Percentiles rank a stretch among this genome's conserved stretches.
phyloP scores from a whole-genome alignment of 2,329 filamentous ascomycete genomes.

The Fusarium subtropicale region DNA sequence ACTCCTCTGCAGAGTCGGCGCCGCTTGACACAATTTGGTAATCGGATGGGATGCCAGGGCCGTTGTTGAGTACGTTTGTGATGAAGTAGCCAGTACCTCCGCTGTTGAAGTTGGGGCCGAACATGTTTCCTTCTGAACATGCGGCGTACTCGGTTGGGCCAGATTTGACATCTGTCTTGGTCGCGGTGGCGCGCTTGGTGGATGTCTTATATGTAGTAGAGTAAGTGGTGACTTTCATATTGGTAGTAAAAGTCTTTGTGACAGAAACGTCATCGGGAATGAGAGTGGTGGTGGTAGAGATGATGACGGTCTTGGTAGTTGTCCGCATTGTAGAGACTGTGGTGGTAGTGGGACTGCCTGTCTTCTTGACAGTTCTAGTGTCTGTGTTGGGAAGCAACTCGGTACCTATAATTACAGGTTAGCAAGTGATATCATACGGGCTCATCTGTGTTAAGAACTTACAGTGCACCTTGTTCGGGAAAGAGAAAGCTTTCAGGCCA shows the following conservation, averaged over 20 bases:
- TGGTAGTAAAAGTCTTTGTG: neutral
- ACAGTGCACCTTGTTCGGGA: conserved; percentile 12
- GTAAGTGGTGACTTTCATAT: conserved; percentile 12
- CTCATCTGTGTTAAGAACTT: neutral
- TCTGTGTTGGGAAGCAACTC: neutral
- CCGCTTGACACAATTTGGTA: conserved; percentile 13
- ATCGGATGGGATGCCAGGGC: conserved; percentile 9
- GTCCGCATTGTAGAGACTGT: neutral
- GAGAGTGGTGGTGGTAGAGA: conserved; percentile 7
- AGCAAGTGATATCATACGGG: fast-evolving
- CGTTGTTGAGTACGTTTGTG: conserved; percentile 19
- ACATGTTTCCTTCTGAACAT: conserved; percentile 1
- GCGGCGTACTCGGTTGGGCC: conserved; percentile 13
- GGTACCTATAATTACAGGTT: neutral
- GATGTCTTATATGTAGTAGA: conserved; percentile 5
- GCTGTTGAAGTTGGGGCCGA: conserved; percentile 19
- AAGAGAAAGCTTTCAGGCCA: conserved; percentile 10
- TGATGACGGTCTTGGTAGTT: neutral
- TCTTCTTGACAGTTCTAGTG: neutral
- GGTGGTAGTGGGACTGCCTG: neutral
- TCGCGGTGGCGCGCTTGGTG: neutral
- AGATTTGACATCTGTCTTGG: conserved; percentile 5
- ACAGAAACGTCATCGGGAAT: conserved; percentile 13
- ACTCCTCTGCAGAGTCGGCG: neutral
- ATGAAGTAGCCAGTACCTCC: conserved; percentile 9